Evolutionary conservation across 2,329 filamentous ascomycete genomes (phyloP).

Genomic region (Trichoderma gracile): DNA sequence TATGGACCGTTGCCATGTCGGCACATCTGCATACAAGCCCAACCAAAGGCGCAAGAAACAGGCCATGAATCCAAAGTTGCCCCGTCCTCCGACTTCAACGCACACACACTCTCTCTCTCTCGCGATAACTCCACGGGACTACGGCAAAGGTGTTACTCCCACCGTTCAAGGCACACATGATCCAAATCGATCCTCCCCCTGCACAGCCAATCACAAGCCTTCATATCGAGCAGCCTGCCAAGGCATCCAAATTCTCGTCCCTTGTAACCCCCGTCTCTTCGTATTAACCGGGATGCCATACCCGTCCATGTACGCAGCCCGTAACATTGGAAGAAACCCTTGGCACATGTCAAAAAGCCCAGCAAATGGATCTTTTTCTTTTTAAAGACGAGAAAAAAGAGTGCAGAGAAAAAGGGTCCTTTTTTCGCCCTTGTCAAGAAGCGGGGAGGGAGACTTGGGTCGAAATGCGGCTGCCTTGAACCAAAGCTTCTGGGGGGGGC

Average conservation of each 20-base stretch:
- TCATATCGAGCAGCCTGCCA: slow-evolving; percentile 25
- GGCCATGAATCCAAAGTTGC: not conserved
- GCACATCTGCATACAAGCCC: slow-evolving; percentile 19
- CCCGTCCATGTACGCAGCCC: not conserved
- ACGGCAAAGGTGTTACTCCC: no score
- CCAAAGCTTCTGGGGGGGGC: not conserved
- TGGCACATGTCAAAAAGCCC: no score
- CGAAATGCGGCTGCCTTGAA: slow-evolving; percentile 24
- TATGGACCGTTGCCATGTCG: not conserved
- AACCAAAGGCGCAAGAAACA: slow-evolving; percentile 10
- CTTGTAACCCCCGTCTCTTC: not conserved
- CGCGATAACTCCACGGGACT: no score
- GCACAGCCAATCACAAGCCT: slow-evolving; percentile 9
- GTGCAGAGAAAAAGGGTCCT: no score
- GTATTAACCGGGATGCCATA: not conserved
- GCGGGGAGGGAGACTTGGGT: slow-evolving; percentile 13
- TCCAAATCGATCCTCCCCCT: not conserved
- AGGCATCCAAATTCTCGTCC: slow-evolving; percentile 23
- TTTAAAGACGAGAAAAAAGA: no score
- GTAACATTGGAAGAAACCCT: no score
- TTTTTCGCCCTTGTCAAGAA: not conserved
- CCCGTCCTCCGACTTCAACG: not conserved
- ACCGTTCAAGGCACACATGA: not conserved
- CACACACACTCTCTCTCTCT: no score
- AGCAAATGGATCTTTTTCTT: no score